These are phyloP conservation scores for Globisporangium irregulare DNA, from an alignment of 352 stramenopile species.

Conservation along the genomic window DNA sequence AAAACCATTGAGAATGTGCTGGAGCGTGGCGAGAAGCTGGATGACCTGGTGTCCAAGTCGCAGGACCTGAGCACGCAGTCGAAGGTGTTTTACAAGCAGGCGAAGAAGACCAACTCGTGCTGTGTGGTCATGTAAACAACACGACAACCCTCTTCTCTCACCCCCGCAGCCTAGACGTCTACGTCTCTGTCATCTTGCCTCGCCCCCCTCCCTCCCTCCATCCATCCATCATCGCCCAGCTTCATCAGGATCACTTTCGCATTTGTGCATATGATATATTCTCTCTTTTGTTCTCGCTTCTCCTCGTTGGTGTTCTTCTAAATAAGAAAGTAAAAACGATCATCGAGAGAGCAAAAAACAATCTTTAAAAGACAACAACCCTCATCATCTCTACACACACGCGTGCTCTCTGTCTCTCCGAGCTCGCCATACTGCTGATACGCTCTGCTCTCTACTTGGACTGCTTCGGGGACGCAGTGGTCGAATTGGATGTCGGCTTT, in stretches of 20 bases:
- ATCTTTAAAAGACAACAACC: slow-evolving; percentile 26
- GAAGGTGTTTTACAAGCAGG: slow-evolving; percentile 99
- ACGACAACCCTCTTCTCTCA: background rate
- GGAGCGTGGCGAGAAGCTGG: slow-evolving; percentile 97
- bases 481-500: slow-evolving; percentile 29
- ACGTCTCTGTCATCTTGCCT: slow-evolving; percentile 3
- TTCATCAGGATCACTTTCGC: slow-evolving; percentile 2
- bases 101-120: slow-evolving; percentile 99
- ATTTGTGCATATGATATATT: slow-evolving; percentile 41
- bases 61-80: slow-evolving; percentile 97
- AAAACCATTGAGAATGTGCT: slow-evolving; percentile 99
- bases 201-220: background rate
- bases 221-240: slow-evolving; percentile 1
- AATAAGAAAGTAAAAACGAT: slow-evolving; percentile 12
- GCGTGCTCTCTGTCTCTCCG: background rate
- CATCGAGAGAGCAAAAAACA: slow-evolving; percentile 7
- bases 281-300: slow-evolving; percentile 13
- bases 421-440: background rate
- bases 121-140: slow-evolving; percentile 90
- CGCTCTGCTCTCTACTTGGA: slow-evolving; percentile 34
- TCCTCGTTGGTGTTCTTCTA: slow-evolving; percentile 1
- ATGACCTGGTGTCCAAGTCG: slow-evolving; percentile 98
- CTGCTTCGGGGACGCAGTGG: slow-evolving; percentile 24
- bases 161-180: slow-evolving; percentile 7
- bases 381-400: background rate